Base-by-base conservation (phyloP, 2,329 filamentous ascomycete species). In the Calonectria pseudoturangicola region DNA sequence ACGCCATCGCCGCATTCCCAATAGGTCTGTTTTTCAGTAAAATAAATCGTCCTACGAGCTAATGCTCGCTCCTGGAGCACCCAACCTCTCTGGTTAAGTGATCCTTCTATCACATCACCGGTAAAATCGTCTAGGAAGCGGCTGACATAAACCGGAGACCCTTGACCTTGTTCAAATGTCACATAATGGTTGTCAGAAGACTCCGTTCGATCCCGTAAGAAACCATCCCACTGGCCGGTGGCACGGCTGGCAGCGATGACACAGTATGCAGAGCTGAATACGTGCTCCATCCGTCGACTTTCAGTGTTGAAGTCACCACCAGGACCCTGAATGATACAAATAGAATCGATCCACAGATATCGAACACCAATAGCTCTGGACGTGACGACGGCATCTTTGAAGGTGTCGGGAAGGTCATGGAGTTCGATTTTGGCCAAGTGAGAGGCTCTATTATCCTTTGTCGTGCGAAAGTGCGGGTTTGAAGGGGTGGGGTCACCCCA, bases 11-110 rank as follows among this genome's bases (percentile, higher is more conserved):
- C 82, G 47, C 85, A 87, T 50, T 85, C 84, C 76, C 79, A 87
- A 39, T 86, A 85, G 0, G 82, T 81, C 69, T 86, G 83, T 0
- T 72, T 71, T 0, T 79, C 48, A 0, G 83, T 81, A 68, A 85
- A 87, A 64, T 82, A 83, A 18, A 87, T 81, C 0, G 82, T 83
- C 7, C 85, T 78, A 10, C 81, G 79, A 0, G 84, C 79, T 1
- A 87, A 73, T 0, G 79, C 81, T 25, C 80, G 77, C 67, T 86
- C 85, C 70, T 86, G 85, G 2, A 86, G 56, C 0, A 85, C 84
- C 85, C 85, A 87, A 0, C 82, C 84, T 4, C 85, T 76, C 8
- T 68, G 70, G 66, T 81, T 83, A 15, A 86, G 74, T 1, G 73
- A 16, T 2, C 80, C 74, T 1, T 80, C 63, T 0, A 80, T 68